Evolutionary conservation across 2,329 filamentous ascomycete species (phyloP).

Genomic region (Proliferodiscus dingleyae): DNA sequence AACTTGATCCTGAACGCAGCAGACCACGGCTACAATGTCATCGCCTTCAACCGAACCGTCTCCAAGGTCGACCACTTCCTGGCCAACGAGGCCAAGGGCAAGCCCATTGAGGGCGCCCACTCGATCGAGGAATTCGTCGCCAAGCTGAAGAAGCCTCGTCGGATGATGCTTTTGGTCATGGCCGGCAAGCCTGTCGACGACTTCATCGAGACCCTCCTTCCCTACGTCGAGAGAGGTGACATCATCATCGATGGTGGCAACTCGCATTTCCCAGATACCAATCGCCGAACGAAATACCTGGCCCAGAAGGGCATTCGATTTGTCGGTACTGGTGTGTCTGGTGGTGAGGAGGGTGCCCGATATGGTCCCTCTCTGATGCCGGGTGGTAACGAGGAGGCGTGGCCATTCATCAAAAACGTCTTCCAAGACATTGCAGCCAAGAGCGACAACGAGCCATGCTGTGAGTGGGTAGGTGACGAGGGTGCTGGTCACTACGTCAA

Average conservation of each 20-base stretch:
- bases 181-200: conserved; percentile 96
- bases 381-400: conserved; percentile 95
- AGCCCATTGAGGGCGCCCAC: conserved; percentile 91
- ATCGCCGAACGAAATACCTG: conserved; percentile 92
- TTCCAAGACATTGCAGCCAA: conserved; percentile 98
- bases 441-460: conserved; percentile 95
- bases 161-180: conserved; percentile 98
- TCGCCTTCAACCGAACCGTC: conserved; percentile 97
- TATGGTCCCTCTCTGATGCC: conserved; percentile 98
- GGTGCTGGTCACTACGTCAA: conserved; percentile 99
- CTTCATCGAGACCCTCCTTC: conserved; percentile 94
- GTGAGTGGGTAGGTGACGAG: conserved; percentile 99
- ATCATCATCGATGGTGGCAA: conserved; percentile 99
- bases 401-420: conserved; percentile 98
- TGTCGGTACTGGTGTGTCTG: conserved; percentile 95
- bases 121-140: conserved; percentile 88
- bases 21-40: conserved; percentile 91
- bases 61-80: conserved; percentile 96
- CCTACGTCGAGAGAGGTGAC: conserved; percentile 76
- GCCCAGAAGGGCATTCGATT: conserved; percentile 84
- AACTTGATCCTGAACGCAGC: conserved; percentile 88
- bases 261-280: conserved; percentile 98
- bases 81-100: conserved; percentile 85
- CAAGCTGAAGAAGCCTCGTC: conserved; percentile 96
- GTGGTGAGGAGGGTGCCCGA: conserved; percentile 98